phyloP scores from a whole-genome alignment of 768 basidiomycete genomes.

The Pulveroboletus sp. region DNA sequence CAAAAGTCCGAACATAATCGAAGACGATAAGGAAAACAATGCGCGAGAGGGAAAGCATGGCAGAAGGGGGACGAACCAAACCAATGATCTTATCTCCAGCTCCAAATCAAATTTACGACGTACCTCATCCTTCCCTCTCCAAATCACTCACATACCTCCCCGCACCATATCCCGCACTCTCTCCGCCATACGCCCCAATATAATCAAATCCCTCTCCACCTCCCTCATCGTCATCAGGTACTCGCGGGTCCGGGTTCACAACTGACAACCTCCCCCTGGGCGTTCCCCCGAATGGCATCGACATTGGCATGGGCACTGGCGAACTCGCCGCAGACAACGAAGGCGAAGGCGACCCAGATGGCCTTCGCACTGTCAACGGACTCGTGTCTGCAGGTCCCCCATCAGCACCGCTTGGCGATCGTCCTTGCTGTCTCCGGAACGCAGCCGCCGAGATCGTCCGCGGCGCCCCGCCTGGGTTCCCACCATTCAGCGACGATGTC shows the following conservation, averaged over 20 bases:
- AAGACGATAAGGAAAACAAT: constrained; percentile 9
- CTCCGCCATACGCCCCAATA: constrained; percentile 49
- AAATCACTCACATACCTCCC: constrained; percentile 49
- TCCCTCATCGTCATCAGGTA: constrained; percentile 26
- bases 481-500: constrained; percentile 28
- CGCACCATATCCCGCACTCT: constrained; percentile 36
- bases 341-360: constrained; percentile 35
- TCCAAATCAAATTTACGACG: background rate
- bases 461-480: constrained; percentile 31
- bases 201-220: constrained; percentile 50
- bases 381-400: constrained; percentile 40
- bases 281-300: background rate
- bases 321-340: constrained; percentile 11
- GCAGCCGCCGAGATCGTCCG: constrained; percentile 76
- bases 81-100: background rate
- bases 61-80: background rate
- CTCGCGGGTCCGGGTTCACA: constrained; percentile 26
- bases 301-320: constrained; percentile 28
- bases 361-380: constrained; percentile 49
- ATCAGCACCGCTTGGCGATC: constrained; percentile 25
- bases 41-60: background rate
- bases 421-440: constrained; percentile 54
- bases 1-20: constrained; percentile 11
- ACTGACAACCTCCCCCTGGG: constrained; percentile 23
- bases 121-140: constrained; percentile 21